Base-by-base conservation (phyloP, 495 filamentous ascomycete species). In the Ramalina intermedia region DNA sequence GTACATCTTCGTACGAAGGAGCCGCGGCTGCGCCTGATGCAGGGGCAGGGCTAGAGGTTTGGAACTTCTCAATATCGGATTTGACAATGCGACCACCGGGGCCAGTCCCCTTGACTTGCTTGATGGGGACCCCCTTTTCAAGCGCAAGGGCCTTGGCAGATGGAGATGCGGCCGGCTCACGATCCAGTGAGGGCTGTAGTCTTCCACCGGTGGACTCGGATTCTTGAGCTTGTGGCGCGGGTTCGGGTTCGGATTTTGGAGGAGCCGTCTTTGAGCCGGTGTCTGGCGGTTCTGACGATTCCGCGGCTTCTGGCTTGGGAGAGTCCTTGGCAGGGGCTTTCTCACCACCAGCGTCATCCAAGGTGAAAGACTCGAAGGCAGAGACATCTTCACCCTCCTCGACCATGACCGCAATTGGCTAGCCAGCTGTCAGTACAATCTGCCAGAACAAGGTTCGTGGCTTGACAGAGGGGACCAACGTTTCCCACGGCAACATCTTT, bases 381-480 rank as follows among this genome's bases (percentile, higher is more conserved):
- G 78, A 73, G 49, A 94, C 70, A 63, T 96, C 89, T 60, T 75
- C 76, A 33, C 82, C 87, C 61, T 94, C 88, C 60, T 96, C 93
- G 49, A 96, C 82, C 63, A 96, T 73, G 50, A 99, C 76, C 52
- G 90, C 93, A 61, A 99, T 99, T 20, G 93, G 93, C 91, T 98
- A 61, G 43, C 45, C 47, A 41, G 37, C 55, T 41, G 27, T 58
- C 57, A 62, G 51, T 42, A 57, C 50, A 57, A 56, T 50, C 62
- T 52, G 55, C 41, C 56, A 45, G n/a, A 41, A 9, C 37, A 43
- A 46, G 40, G 13, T 29, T 52, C 35, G 29, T 48, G 33, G 36
- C 26, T 13, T 47, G n/a, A 16, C n/a, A 18, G 21, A 16, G 26
- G 16, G 47, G 43, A 77, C 88, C 66, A 78, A 98, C 91, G 64